Conservation (phyloP, 2,329 filamentous ascomycete genomes). For the Sclerotinia minor region DNA sequence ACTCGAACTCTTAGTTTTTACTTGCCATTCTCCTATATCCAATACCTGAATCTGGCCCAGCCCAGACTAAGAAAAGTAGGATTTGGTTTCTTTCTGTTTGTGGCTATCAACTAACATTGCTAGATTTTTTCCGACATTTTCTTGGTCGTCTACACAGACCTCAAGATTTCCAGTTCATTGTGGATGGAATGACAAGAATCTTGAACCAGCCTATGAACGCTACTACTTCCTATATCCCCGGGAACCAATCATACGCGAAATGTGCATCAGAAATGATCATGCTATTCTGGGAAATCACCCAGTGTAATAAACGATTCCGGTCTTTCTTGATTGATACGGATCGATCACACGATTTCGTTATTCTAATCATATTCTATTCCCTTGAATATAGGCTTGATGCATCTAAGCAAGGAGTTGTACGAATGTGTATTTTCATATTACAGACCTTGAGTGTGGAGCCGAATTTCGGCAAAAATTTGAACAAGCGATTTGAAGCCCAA, state of each 20-base stretch:
- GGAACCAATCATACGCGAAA: conserved; percentile 72
- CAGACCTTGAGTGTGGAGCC: conserved; percentile 93
- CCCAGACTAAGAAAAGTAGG: conserved; percentile 65
- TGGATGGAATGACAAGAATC: conserved; percentile 90
- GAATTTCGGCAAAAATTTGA: conserved; percentile 86
- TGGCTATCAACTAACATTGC: conserved; percentile 24
- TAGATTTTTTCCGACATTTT: conserved; percentile 85
- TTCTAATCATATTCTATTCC: conserved; percentile 88
- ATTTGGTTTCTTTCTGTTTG: not conserved
- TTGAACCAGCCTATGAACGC: conserved; percentile 90
- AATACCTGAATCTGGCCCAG: conserved; percentile 72
- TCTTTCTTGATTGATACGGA: conserved; percentile 97
- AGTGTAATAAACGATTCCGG: conserved; percentile 96
- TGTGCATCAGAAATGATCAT: conserved; percentile 96
- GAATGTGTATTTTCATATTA: conserved; percentile 96
- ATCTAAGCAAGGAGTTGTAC: conserved; percentile 85
- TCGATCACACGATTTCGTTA: conserved; percentile 86
- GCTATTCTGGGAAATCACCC: conserved; percentile 94
- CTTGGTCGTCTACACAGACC: conserved; percentile 77
- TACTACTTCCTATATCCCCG: conserved; percentile 83
- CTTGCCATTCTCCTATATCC: conserved; percentile 83
- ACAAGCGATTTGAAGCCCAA: conserved; percentile 84
- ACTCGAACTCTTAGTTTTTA: conserved; percentile 60
- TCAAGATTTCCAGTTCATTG: conserved; percentile 96
- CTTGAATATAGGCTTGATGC: conserved; percentile 84